Evolutionary conservation across 2,329 filamentous ascomycete genomes (phyloP).

Genomic region (Hypoxylon sp.): DNA sequence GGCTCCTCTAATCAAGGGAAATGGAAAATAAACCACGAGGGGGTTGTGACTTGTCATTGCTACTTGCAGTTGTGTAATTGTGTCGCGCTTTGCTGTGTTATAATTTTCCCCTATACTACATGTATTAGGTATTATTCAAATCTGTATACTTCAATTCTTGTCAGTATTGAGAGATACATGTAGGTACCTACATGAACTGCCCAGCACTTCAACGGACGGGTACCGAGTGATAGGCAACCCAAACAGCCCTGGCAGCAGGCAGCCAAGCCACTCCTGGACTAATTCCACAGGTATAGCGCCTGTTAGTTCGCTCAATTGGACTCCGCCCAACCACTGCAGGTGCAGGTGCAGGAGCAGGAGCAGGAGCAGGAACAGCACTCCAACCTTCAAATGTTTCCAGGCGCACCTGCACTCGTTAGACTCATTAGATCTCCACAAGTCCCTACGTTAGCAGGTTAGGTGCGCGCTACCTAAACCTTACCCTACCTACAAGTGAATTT

Average conservation of each 20-base stretch:
- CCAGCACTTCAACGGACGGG: too few species aligned
- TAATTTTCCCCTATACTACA: not conserved
- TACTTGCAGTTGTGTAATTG: conserved; percentile 16
- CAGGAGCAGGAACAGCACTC: not conserved
- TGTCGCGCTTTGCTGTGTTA: not conserved
- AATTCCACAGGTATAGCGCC: conserved; percentile 1
- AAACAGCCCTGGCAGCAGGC: conserved; percentile 4
- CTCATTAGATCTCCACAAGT: conserved; percentile 26
- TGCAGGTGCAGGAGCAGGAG: conserved; percentile 6
- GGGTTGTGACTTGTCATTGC: conserved; percentile 12
- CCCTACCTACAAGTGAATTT: conserved; percentile 20
- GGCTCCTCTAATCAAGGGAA: conserved; percentile 17
- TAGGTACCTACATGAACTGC: not conserved
- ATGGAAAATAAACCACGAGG: conserved; percentile 19
- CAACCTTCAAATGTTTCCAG: conserved; percentile 23
- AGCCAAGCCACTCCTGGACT: conserved; percentile 11
- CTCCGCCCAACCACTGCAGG: conserved; percentile 11
- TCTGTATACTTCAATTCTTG: not conserved
- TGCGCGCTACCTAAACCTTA: conserved; percentile 23
- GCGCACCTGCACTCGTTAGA: conserved; percentile 16
- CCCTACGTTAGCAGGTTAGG: conserved; percentile 8
- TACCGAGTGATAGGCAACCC: conserved; percentile 1
- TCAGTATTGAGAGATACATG: not conserved
- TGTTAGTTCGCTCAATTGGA: conserved; percentile 22
- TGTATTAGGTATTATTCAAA: not conserved